Evolutionary conservation across 1,284 basidiomycete genomes (phyloP).

Genomic region (Meripilus lineatus): DNA sequence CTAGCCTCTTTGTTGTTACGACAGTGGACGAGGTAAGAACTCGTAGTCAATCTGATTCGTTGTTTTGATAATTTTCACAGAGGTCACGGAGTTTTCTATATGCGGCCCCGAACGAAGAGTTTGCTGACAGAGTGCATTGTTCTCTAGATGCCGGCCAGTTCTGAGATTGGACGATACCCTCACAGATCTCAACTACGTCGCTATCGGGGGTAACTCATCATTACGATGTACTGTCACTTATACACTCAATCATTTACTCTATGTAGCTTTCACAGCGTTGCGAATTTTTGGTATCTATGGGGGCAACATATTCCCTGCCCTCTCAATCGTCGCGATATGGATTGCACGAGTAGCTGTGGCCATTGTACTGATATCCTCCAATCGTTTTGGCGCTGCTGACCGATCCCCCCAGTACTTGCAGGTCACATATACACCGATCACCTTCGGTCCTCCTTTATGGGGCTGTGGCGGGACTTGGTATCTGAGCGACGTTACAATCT

Average conservation of each 20-base stretch:
- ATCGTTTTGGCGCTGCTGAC: neutral
- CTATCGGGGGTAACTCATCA: slow-evolving; percentile 12
- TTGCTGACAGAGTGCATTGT: no score
- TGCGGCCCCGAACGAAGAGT: no score
- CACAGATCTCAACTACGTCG: slow-evolving; percentile 14
- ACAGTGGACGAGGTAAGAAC: slow-evolving; percentile 9
- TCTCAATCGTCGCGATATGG: slow-evolving; percentile 2
- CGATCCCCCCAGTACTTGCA: slow-evolving; percentile 12
- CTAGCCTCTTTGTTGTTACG: slow-evolving; percentile 13
- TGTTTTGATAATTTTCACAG: no score
- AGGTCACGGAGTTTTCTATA: no score
- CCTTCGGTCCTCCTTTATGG: slow-evolving; percentile 18
- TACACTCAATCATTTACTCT: no score
- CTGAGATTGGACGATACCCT: slow-evolving; percentile 16
- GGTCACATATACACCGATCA: slow-evolving; percentile 13
- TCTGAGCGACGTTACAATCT: neutral
- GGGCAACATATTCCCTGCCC: neutral
- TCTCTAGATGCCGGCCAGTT: slow-evolving; percentile 14
- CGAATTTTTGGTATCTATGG: slow-evolving; percentile 15
- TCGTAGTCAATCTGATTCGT: slow-evolving; percentile 11
- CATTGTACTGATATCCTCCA: neutral
- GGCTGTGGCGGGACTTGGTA: slow-evolving; percentile 13
- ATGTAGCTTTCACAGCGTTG: slow-evolving; percentile 15
- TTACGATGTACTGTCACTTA: no score
- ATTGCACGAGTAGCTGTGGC: slow-evolving; percentile 1